Evolutionary conservation across 345 rosid genomes (phyloP).

Genomic region (Carallia brachiata): DNA sequence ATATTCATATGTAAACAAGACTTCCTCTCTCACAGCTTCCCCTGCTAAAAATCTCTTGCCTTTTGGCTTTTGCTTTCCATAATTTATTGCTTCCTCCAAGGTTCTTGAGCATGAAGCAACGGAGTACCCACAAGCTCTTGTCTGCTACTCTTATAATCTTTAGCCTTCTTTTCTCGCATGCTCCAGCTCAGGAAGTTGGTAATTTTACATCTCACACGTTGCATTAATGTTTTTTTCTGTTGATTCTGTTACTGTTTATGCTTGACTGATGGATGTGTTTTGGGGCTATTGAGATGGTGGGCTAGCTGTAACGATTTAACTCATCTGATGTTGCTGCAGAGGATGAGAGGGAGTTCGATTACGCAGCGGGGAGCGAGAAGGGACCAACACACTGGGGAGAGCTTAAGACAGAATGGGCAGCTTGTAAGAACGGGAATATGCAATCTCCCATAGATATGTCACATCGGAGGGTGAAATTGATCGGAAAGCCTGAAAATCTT

Average conservation of each 20-base stretch:
- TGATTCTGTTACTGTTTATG: background rate
- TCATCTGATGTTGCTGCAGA: constrained; percentile 37
- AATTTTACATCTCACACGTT: background rate
- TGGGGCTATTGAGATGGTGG: too few species aligned
- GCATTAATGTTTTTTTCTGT: background rate
- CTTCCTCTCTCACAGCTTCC: background rate
- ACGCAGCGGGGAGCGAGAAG: constrained; percentile 35
- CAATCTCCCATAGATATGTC: constrained; percentile 32
- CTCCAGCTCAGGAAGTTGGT: constrained; percentile 42
- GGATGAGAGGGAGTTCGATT: constrained; percentile 59
- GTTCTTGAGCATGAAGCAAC: constrained; percentile 6
- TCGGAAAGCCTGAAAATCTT: constrained; percentile 16
- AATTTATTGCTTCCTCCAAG: background rate
- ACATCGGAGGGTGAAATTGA: constrained; percentile 11
- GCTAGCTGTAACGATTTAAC: too few species aligned
- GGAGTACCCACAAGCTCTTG: background rate
- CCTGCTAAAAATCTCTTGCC: background rate
- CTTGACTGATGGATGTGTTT: too few species aligned
- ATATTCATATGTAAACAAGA: too few species aligned
- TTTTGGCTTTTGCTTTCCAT: too few species aligned
- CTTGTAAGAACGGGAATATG: constrained; percentile 13
- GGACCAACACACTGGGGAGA: constrained; percentile 53
- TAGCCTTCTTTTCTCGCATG: constrained; percentile 7
- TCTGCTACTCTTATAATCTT: background rate
- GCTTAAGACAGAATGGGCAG: constrained; percentile 22